Percentiles rank a stretch among this genome's conserved stretches.
These are phyloP conservation scores for Acacia confusa DNA, from an alignment of 306 rosid genomes.

Conservation along the genomic window DNA sequence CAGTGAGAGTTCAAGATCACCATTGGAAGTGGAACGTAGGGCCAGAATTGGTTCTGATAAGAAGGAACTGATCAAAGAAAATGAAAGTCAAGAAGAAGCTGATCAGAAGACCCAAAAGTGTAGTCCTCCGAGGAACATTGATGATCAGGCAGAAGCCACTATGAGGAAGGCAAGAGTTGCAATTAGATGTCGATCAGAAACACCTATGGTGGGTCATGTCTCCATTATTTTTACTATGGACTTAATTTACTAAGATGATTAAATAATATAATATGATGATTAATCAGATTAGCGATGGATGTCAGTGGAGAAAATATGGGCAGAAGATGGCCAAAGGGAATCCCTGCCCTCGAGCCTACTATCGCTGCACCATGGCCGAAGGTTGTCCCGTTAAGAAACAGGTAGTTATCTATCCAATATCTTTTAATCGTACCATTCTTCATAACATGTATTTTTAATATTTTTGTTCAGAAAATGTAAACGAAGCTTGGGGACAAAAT, in stretches of 20 bases:
- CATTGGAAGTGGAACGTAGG: constrained; percentile 29
- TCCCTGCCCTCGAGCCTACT: constrained; percentile 92
- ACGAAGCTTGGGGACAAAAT: background rate
- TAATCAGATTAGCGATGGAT: constrained; percentile 74
- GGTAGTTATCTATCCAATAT: constrained; percentile 28
- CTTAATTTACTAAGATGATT: background rate
- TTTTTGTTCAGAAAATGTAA: too few relatives aligned
- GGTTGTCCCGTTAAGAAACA: constrained; percentile 92
- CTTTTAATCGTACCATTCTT: too few relatives aligned
- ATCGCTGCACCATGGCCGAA: constrained; percentile 73
- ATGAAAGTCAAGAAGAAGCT: constrained; percentile 41
- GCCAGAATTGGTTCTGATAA: constrained; percentile 41
- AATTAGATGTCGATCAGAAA: constrained; percentile 78
- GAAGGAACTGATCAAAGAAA: constrained; percentile 30
- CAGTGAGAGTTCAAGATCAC: constrained; percentile 42
- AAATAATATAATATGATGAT: background rate
- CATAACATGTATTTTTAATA: too few relatives aligned
- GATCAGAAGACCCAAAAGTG: constrained; percentile 48
- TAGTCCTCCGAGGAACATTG: constrained; percentile 39
- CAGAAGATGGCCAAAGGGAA: constrained; percentile 92
- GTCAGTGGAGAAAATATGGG: constrained; percentile 97
- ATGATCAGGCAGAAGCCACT: constrained; percentile 75
- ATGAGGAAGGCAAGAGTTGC: constrained; percentile 83
- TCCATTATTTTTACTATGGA: background rate
- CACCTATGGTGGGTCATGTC: constrained; percentile 54